Evolutionary conservation across 768 basidiomycete species (phyloP), one percentile per base, ranked within the genome.

Genomic region (Lanmaoa rubissima): DNA sequence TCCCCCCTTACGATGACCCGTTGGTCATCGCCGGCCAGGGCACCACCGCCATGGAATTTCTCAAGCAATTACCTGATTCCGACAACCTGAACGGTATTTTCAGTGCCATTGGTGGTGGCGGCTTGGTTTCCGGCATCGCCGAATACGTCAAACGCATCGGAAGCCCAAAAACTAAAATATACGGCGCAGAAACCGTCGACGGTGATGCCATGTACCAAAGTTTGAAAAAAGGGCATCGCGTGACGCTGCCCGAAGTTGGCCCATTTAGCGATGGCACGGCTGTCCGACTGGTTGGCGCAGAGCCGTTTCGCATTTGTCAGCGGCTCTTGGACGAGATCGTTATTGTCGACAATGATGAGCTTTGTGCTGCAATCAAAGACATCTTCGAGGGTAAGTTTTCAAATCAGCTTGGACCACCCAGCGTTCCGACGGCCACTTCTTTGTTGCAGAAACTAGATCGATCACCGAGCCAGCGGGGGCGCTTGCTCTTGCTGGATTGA

Each of bases 341-440:
- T 48, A 83, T 88, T 66, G 92, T 89, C 32, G 84, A 91, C 68
- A 98, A 97, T 60, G 97, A 99, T 68, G 96, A 96, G 71, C 86
- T 99, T 44, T 99, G 97, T 69, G 97, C 97, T 8, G 94, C 94
- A 6, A 98, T 98, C 76, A 98, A 98, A 75, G 97, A 99, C 66
- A 89, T 98, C 32, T 99, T 98, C 66, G 94, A 98, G 77, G 96
- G 96, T 92, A 59, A 56, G 77, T 59, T 8, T 40, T 48, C 24
- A 28, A 34, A 11, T 19, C 7, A 17, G 1, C 28, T 24, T 28
- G 39, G 19, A 19, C 4, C 46, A 11, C 31, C 19, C 12, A 28
- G 43, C 1, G 16, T 46, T 36, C 24, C 26, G 6, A 39, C 38
- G 21, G 17, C 35, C 42, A 44, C 9, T 31, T 34, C 21, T 19